Conservation (phyloP, 345 rosid species). For the Adansonia digitata region DNA sequence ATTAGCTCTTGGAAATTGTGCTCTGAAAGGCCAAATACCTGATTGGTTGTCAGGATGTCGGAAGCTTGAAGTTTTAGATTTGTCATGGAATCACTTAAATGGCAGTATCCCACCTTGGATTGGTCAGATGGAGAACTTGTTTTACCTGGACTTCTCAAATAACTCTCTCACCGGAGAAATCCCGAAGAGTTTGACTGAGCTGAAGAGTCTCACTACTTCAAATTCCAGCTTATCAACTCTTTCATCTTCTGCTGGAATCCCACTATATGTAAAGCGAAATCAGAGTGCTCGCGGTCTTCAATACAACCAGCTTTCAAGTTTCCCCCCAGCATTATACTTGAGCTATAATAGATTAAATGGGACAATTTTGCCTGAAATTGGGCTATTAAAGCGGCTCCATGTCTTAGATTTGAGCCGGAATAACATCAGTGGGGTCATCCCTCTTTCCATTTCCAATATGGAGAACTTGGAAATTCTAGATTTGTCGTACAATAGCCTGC, state of each 20-base stretch:
- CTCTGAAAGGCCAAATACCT: slow-evolving; percentile 72
- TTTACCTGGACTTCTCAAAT: slow-evolving; percentile 88
- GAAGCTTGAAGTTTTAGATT: slow-evolving; percentile 78
- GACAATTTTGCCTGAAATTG: slow-evolving; percentile 57
- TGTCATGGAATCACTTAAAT: slow-evolving; percentile 76
- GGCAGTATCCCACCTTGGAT: slow-evolving; percentile 80
- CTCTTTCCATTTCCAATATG: slow-evolving; percentile 57
- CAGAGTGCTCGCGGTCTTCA: slow-evolving; percentile 58
- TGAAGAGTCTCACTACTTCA: slow-evolving; percentile 52
- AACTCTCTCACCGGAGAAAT: slow-evolving; percentile 80
- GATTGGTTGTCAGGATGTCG: slow-evolving; percentile 65
- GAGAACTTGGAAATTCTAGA: slow-evolving; percentile 74
- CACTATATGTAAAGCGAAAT: slow-evolving; percentile 75
- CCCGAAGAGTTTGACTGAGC: slow-evolving; percentile 54
- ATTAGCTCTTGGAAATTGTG: slow-evolving; percentile 79
- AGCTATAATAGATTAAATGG: slow-evolving; percentile 66
- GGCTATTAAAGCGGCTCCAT: slow-evolving; percentile 76
- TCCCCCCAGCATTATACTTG: slow-evolving; percentile 69
- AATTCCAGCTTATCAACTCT: slow-evolving; percentile 36
- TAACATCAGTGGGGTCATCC: slow-evolving; percentile 69
- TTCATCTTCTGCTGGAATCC: slow-evolving; percentile 53
- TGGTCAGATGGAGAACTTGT: slow-evolving; percentile 76
- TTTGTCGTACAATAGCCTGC: slow-evolving; percentile 61
- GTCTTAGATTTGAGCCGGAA: slow-evolving; percentile 83
- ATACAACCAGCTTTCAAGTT: slow-evolving; percentile 73